A percentile compares a stretch with the other conserved stretches of the same genome.
Evolutionary conservation across 371 early-diverging fungal species (phyloP).

Genomic region (Funneliformis caledonium): DNA sequence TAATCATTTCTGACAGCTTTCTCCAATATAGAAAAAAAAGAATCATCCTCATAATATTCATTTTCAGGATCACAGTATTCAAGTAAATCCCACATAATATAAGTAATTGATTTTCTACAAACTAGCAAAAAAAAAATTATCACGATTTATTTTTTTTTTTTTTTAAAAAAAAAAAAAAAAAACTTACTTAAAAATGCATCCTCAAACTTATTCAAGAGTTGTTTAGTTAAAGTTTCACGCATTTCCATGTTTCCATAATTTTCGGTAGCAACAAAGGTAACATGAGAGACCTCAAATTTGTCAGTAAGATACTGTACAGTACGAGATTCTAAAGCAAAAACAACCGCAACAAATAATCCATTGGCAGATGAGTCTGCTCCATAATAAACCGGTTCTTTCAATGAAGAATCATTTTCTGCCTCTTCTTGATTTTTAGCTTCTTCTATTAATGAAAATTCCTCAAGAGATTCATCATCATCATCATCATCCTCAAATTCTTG

Average conservation of each 20-base stretch:
- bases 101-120: slow-evolving; percentile 13
- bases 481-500: slow-evolving; percentile 28
- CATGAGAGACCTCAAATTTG: slow-evolving; percentile 28
- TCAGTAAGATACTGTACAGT: slow-evolving; percentile 27
- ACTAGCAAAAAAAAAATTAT: slow-evolving; percentile 7
- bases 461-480: slow-evolving; percentile 22
- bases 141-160: too few relatives aligned
- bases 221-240: not conserved
- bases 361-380: slow-evolving; percentile 34
- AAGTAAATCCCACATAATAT: slow-evolving; percentile 36
- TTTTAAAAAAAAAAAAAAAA: too few relatives aligned
- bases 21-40: slow-evolving; percentile 8
- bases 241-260: not conserved
- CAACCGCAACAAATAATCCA: slow-evolving; percentile 18
- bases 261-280: slow-evolving; percentile 24
- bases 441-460: not conserved
- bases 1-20: slow-evolving; percentile 2
- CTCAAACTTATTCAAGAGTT: slow-evolving; percentile 3
- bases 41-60: slow-evolving; percentile 6
- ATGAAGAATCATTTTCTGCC: not conserved
- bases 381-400: slow-evolving; percentile 6
- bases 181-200: slow-evolving; percentile 10
- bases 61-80: slow-evolving; percentile 34
- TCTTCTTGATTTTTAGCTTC: not conserved
- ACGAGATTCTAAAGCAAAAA: slow-evolving; percentile 27